Base-by-base conservation (phyloP, 805 yeast genomes). In the Pichia occidentalis region DNA sequence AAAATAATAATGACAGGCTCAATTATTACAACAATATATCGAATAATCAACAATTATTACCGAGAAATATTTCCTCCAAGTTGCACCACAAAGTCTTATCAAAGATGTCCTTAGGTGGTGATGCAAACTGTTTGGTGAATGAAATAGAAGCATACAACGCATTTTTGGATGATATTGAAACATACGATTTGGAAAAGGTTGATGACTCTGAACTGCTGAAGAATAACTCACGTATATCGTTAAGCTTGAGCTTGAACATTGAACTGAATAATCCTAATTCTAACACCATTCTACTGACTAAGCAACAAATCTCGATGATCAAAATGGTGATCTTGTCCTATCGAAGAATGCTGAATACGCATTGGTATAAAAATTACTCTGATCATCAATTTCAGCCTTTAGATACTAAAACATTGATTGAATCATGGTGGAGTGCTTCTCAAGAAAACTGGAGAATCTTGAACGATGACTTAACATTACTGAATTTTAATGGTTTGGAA, bases 401-500 rank as follows among this genome's bases (percentile, higher is more conserved):
- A 27, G 60, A 56, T 30, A 54, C 73, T 2, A 49, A 56, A 10
- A 33, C 52, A 0, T 49, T 72, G 37, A 50, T 74, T 22, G 53
- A 67, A 4, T 63, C 64, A 16, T 75, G 79, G 78, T 73, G 61
- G 59, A 49, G 45, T 12, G 56, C 73, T 2, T 67, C 76, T 33
- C 76, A 73, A 39, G 74, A 69, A 38, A 68, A 70, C 42, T 78
- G 85, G 83, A 73, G 67, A 19, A 63, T 74, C 39, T 61, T 72
- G 7, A 72, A 70, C 44, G 72, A 70, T 47, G 67, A 77, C 42
- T 67, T 74, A 13, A 67, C 71, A 32, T 57, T 76, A 29, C 52
- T 75, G 26, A 77, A 79, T 43, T 66, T 77, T 48, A 81, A 80
- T 54, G 79, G 86, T 0, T 62, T 81, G 48, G 92, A 83, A 49